A percentile compares a stretch with the other conserved stretches of the same genome.
Conservation (phyloP, 179 eudicot genomes). For the Heliamphora pulchella region DNA sequence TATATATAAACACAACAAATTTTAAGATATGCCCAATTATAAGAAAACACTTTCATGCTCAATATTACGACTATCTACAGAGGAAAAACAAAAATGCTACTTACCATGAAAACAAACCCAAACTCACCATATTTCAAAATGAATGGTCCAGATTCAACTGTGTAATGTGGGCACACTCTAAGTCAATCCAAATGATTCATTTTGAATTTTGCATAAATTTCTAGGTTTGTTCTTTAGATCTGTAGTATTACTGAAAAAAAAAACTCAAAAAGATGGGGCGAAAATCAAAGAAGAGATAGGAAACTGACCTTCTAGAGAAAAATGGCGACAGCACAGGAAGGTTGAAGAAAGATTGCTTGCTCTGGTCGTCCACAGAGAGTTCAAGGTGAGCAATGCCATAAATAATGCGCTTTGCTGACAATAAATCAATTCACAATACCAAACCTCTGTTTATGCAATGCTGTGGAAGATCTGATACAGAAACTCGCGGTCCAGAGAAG, state of each 20-base stretch:
- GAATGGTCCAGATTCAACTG: not conserved
- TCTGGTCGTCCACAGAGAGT: conserved; percentile 2
- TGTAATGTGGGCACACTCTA: not conserved
- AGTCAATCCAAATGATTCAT: not conserved
- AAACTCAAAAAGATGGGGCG: not conserved
- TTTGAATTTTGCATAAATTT: not conserved
- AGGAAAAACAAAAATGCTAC: too few relatives aligned
- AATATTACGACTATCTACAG: not conserved
- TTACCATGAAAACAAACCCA: too few relatives aligned
- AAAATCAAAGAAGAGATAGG: not conserved
- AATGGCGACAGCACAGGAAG: not conserved
- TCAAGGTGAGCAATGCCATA: conserved; percentile 18
- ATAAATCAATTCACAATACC: too few relatives aligned
- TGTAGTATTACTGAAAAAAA: not conserved
- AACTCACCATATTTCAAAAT: not conserved
- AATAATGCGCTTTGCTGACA: not conserved
- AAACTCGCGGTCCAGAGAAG: too few relatives aligned
- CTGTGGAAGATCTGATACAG: too few relatives aligned
- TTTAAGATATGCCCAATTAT: not conserved
- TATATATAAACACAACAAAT: not conserved
- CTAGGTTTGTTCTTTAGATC: too few relatives aligned
- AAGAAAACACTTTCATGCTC: not conserved
- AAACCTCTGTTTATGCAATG: too few relatives aligned
- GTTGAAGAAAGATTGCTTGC: conserved; percentile 6
- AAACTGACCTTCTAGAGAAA: conserved; percentile 11